phyloP scores from a whole-genome alignment of 306 rosid genomes.

The Myrica gale region DNA sequence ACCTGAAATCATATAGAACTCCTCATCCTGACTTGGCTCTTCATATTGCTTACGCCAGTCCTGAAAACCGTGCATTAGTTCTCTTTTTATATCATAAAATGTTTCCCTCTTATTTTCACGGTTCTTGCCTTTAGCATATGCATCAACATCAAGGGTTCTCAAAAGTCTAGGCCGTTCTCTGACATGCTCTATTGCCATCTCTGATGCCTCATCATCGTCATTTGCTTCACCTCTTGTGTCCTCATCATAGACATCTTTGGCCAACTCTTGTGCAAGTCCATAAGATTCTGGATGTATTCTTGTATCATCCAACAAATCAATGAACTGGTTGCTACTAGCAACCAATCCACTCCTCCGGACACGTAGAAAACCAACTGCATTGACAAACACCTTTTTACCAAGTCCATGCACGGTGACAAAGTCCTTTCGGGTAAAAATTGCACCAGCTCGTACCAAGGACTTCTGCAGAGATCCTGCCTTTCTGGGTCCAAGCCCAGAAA shows the following conservation, averaged over 20 bases:
- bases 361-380: conserved; percentile 94
- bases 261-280: conserved; percentile 84
- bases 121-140: conserved; percentile 58
- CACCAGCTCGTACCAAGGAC: conserved; percentile 84
- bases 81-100: conserved; percentile 77
- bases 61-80: conserved; percentile 89
- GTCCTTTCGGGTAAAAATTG: conserved; percentile 89
- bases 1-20: conserved; percentile 92
- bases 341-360: conserved; percentile 94
- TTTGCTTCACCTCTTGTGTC: conserved; percentile 69
- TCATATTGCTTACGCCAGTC: conserved; percentile 98
- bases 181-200: conserved; percentile 98
- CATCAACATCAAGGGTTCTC: conserved; percentile 74
- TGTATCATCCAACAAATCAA: conserved; percentile 95
- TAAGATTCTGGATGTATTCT: conserved; percentile 98
- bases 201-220: conserved; percentile 88
- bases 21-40: conserved; percentile 96
- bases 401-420: conserved; percentile 69
- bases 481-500: conserved; percentile 98
- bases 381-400: conserved; percentile 91
- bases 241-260: conserved; percentile 85
- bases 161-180: conserved; percentile 80
- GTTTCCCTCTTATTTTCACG: conserved; percentile 71
- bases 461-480: conserved; percentile 93
- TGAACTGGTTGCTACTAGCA: conserved; percentile 81